Base-by-base conservation (phyloP, 2,329 filamentous ascomycete genomes). In the Pseudogymnoascus sp. region DNA sequence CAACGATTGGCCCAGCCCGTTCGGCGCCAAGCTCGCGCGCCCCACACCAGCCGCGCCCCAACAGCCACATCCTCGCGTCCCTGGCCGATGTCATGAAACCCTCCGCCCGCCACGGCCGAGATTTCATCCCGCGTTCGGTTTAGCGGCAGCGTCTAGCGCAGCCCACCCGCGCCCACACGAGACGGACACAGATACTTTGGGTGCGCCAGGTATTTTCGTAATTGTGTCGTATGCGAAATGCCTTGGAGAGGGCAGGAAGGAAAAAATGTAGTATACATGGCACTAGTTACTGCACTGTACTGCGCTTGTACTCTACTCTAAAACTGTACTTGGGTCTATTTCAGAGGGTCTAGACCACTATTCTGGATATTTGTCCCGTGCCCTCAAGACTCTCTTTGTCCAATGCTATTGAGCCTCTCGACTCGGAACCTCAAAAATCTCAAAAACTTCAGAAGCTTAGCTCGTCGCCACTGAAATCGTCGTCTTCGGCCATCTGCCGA, bases 141-240 rank as follows among this genome's bases (percentile, higher is more conserved):
- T 53, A 33, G 46, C n/a, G 3, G 3, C n/a, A 10, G 1, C 4
- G 2, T 19, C 31, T 53, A 33, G 46, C 46, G 26, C 46, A 13
- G n/a, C 33, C n/a, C 21, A 17, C 26, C n/a, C 15, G 26, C 31
- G 46, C 50, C 46, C 50, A 31, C 26, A 33, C 10, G 50, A 56
- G 50, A 56, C 50, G 26, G 17, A 9, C n/a, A 53, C 26, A 31
- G 23, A 53, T 53, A 53, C 46, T 29, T 53, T 29, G 44, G 7
- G 15, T 31, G 26, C 46, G 26, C n/a, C 46, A 53, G 29, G 50
- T 31, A 21, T 56, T 56, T 56, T 56, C 50, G 50, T 56, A 56
- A 56, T 56, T 33, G 50, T 56, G 50, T 33, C 50, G 50, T 33
- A 56, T 56, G 50, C 29, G 17, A 56, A 56, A 56, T 33, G 50